Conservation (phyloP, 768 basidiomycete species). For the Mycena sanguinolenta region DNA sequence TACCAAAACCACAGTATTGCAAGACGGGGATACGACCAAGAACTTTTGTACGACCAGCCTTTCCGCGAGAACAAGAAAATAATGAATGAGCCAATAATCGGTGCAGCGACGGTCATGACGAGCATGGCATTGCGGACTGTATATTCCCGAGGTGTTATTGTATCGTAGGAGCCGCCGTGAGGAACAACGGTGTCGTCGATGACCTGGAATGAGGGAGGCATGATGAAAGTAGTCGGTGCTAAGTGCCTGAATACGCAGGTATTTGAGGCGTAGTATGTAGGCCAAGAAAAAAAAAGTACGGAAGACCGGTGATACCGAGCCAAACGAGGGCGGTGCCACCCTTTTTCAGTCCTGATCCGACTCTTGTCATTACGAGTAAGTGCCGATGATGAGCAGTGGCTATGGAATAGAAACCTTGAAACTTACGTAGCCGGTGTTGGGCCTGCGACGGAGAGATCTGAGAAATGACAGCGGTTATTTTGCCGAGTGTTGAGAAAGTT, state of each 20-base stretch:
- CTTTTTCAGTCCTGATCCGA: background rate
- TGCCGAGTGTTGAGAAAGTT: background rate
- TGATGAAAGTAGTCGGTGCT: constrained; percentile 12
- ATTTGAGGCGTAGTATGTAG: too few species aligned
- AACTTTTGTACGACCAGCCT: constrained; percentile 21
- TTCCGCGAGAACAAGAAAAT: constrained; percentile 26
- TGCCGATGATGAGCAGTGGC: background rate
- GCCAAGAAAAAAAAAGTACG: too few species aligned
- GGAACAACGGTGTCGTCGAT: constrained; percentile 25
- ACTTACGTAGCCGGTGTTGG: too few species aligned
- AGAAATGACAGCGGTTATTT: background rate
- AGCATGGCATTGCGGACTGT: constrained; percentile 31
- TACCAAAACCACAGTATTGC: constrained; percentile 31
- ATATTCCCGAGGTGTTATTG: constrained; percentile 24
- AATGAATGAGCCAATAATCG: constrained; percentile 28
- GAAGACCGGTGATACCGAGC: background rate
- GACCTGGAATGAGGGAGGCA: constrained; percentile 28
- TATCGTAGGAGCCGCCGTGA: constrained; percentile 32
- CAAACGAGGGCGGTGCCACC: constrained; percentile 20
- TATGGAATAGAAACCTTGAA: too few species aligned
- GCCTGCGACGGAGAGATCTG: background rate
- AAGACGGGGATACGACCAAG: constrained; percentile 28
- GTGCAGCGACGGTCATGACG: constrained; percentile 23
- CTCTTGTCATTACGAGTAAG: background rate
- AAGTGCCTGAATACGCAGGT: too few species aligned